Evolutionary conservation across 352 stramenopile genomes (phyloP), one percentile per base, ranked within the genome.

Genomic region (Pythium scleroteichum): DNA sequence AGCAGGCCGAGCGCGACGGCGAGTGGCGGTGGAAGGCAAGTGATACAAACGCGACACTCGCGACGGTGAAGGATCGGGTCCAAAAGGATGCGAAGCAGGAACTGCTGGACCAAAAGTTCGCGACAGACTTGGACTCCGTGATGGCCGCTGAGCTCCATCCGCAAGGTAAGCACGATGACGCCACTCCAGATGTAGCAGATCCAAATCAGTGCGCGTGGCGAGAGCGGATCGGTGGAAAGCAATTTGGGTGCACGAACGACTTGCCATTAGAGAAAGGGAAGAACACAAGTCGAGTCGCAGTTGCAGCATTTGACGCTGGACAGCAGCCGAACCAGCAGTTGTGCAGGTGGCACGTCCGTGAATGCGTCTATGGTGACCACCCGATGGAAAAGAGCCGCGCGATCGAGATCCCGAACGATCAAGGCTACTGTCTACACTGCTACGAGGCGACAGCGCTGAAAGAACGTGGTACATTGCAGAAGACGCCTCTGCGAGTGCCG

Each of bases 351-450:
- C 83, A 92, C 40, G 64, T 61, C 0, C 66, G 68, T 14, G 75
- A 82, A 41, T 92, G 83, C 26, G n/a, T 33, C 13, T 58, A 65
- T 42, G 40, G 38, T 0, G 73, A 80, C 2, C 83, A 92, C 42
- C 59, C 70, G 29, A 76, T 84, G 48, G 76, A 87, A 17, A 66
- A 59, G 10, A 82, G 69, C 5, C 54, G 55, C n/a, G 69, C 39
- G 6, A 85, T 90, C 39, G 73, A 90, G 27, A 72, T 87, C 13
- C 62, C 81, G 4, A 92, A 92, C 51, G 76, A 79, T 24, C 62
- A 68, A 7, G 83, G 71, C 0, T 56, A 84, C 53, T 92, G 83
- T 52, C 54, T 90, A 3, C 16, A 62, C 16, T 92, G 83, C 52
- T 92, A 82, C 55, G 73, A 82, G 53, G 50, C 51, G 5, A 87